These are phyloP conservation scores for Monosporozyma solicola DNA, from an alignment of 805 yeast species.

Conservation along the genomic window DNA sequence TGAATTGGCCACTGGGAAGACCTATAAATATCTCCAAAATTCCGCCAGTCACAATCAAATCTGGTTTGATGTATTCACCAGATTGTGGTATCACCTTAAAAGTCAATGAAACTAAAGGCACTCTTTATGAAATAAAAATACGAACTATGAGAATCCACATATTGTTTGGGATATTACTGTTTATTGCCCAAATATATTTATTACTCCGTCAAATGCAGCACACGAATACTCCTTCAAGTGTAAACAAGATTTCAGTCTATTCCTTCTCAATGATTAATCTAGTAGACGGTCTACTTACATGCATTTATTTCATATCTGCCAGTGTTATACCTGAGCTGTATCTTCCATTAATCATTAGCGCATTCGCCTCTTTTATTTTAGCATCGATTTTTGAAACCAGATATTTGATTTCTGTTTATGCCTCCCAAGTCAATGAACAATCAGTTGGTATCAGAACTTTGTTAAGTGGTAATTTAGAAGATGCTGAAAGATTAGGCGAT, in stretches of 20 bases:
- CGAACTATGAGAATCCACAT: conserved; percentile 34
- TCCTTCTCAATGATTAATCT: conserved; percentile 54
- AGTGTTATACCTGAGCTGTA: conserved; percentile 48
- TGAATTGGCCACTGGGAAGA: conserved; percentile 64
- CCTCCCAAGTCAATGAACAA: conserved; percentile 66
- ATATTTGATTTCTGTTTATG: conserved; percentile 55
- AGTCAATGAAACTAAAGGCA: conserved; percentile 39
- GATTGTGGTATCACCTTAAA: conserved; percentile 66
- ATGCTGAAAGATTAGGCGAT: conserved; percentile 12
- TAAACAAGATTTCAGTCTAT: conserved; percentile 64
- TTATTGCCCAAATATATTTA: conserved; percentile 46
- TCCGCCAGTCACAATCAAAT: conserved; percentile 47
- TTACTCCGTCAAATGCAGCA: conserved; percentile 61
- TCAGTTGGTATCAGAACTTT: conserved; percentile 58
- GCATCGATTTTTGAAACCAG: conserved; percentile 70
- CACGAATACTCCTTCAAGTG: conserved; percentile 70
- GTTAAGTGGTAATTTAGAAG: conserved; percentile 41
- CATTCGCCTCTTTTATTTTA: conserved; percentile 59
- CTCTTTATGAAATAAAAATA: conserved; percentile 41
- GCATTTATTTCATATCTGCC: conserved; percentile 52
- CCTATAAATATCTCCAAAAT: conserved; percentile 46
- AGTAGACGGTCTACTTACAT: conserved; percentile 61
- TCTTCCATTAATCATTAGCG: conserved; percentile 58
- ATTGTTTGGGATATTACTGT: conserved; percentile 36
- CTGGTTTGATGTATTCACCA: conserved; percentile 71